These are phyloP conservation scores for Encephalitozoon romaleae DNA, from an alignment of 371 early-diverging fungal genomes.

Conservation along the genomic window DNA sequence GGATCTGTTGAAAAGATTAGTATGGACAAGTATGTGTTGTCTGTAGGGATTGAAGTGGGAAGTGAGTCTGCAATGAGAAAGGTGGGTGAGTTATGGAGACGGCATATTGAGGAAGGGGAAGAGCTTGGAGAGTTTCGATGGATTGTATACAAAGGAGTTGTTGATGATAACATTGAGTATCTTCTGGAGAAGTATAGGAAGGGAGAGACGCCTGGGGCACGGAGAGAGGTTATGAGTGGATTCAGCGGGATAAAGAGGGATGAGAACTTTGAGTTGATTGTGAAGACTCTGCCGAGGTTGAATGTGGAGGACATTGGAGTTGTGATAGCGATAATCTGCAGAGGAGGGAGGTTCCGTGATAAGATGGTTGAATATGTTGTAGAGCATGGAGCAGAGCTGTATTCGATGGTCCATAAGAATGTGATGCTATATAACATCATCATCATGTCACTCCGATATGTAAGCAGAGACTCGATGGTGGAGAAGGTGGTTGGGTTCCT, in stretches of 20 bases:
- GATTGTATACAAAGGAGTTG: constrained; percentile 6
- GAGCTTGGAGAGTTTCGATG: neutral
- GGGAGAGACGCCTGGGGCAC: neutral
- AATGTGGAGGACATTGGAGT: constrained; percentile 13
- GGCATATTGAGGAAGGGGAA: neutral
- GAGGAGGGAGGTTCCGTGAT: neutral
- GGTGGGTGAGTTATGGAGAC: neutral
- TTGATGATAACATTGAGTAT: constrained; percentile 14
- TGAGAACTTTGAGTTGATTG: neutral
- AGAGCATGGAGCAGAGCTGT: neutral
- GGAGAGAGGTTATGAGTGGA: neutral
- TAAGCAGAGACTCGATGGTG: neutral
- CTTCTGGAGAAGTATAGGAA: neutral
- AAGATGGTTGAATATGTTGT: neutral
- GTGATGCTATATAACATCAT: neutral
- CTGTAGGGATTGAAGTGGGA: neutral
- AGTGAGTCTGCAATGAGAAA: neutral
- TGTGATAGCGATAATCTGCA: neutral
- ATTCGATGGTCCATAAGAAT: neutral
- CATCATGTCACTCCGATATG: neutral
- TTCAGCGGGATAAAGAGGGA: neutral
- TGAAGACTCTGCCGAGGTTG: neutral
- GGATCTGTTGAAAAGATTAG: neutral
- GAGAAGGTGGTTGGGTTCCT: neutral
- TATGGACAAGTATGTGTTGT: neutral